Evolutionary conservation across 1,284 basidiomycete genomes (phyloP), one percentile per base, ranked within the genome.

Genomic region (Ustilago tritici): DNA sequence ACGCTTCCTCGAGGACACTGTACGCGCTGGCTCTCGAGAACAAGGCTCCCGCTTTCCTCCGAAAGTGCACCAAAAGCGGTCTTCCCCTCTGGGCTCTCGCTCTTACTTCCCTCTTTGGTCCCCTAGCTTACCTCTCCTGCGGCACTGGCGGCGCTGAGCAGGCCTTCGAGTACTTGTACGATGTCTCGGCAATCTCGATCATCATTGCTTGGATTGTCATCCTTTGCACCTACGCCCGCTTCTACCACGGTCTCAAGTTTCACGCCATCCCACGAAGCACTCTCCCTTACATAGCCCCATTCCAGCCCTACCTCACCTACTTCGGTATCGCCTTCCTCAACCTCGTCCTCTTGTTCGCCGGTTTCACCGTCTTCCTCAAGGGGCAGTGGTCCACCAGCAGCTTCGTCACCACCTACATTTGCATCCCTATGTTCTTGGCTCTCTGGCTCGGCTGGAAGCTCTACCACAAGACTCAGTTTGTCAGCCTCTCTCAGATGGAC

Each of bases 201-300:
- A 86, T 92, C 63, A 89, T 93, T 87, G 92, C 92, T 12, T 96
- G 94, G 94, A 91, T 92, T 82, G 92, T 90, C 59, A 93, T 94
- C 86, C 91, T 92, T 81, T 65, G 92, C 47, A 91, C 92, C 3
- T 94, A 92, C 86, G 84, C 93, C 61, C 90, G 89, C 86, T 94
- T 93, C 89, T 90, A 91, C 82, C 88, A 89, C 74, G 92, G 91
- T 31, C 85, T 90, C 82, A 89, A 88, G 82, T 86, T 78, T 40
- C 91, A 92, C 79, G 90, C 90, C 31, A 86, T 91, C 73, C 87
- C 89, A 77, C 89, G 92, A 76, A 88, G 84, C 60, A 68, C 65
- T 31, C 62, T 83, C 12, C 88, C 84, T 47, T 93, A 88, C 90
- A 89, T 64, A 85, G 84, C 87, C 1, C 86, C 85, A 17, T 70